Conservation (phyloP, 164 flowering plant species). For the Echeveria elegans region DNA sequence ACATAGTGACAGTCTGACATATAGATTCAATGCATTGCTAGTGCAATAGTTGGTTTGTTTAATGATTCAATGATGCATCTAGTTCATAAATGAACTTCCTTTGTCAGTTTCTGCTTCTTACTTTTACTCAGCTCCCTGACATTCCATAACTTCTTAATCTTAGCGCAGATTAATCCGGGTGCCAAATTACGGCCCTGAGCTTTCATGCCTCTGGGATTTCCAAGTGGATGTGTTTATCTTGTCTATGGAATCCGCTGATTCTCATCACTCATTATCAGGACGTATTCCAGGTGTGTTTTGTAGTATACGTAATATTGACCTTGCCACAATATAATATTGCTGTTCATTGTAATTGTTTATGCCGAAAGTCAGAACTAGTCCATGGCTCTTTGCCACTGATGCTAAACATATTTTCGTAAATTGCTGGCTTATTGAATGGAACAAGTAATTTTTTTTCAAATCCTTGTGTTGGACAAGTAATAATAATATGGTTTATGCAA, state of each 20-base stretch:
- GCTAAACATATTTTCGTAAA: too few species aligned
- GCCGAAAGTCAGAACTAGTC: not conserved
- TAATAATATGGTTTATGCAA: too few species aligned
- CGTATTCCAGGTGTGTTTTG: not conserved
- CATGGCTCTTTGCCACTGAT: not conserved
- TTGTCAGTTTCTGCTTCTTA: not conserved
- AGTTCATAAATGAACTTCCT: not conserved
- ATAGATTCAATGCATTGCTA: too few species aligned
- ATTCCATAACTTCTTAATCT: not conserved
- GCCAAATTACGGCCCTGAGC: not conserved
- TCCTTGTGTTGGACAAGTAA: too few species aligned
- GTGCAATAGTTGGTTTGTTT: not conserved
- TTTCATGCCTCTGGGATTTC: not conserved
- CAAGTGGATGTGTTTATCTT: not conserved
- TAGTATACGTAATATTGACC: not conserved
- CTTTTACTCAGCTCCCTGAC: not conserved
- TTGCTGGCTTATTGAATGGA: too few species aligned
- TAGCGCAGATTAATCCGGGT: not conserved
- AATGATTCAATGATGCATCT: not conserved
- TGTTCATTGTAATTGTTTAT: not conserved
- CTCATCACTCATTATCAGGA: not conserved
- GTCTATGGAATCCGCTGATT: not conserved
- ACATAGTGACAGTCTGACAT: not conserved
- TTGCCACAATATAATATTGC: not conserved
- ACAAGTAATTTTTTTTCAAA: too few species aligned